These are phyloP conservation scores for Shiraia bambusicola DNA, from an alignment of 2,329 filamentous ascomycete species.

Conservation along the genomic window DNA sequence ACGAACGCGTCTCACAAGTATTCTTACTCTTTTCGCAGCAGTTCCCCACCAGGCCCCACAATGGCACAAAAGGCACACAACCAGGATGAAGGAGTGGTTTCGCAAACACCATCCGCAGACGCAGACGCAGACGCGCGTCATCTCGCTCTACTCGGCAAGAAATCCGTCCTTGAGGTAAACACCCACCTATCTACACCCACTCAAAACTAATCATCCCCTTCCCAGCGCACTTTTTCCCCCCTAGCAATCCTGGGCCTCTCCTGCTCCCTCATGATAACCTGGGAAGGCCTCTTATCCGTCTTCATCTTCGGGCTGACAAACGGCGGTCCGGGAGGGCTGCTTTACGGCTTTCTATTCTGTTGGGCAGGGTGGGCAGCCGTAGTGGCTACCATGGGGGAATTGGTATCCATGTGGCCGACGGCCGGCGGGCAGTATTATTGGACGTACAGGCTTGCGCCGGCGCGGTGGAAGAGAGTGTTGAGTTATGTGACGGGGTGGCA, in stretches of 20 bases:
- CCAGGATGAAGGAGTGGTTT: too few relatives aligned
- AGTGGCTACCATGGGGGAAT: constrained; percentile 16
- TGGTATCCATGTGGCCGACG: constrained; percentile 19
- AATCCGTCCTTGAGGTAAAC: constrained; percentile 8
- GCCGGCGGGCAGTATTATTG: constrained; percentile 21
- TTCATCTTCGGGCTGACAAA: constrained; percentile 21
- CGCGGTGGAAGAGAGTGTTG: constrained; percentile 9
- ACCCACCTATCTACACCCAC: background rate
- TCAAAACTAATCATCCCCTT: background rate
- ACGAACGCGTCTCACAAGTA: too few relatives aligned
- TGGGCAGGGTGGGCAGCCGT: constrained; percentile 17
- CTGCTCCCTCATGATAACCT: constrained; percentile 18
- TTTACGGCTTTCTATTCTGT: constrained; percentile 20
- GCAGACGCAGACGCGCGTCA: constrained; percentile 12
- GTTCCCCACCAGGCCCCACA: too few relatives aligned
- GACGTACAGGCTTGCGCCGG: constrained; percentile 12
- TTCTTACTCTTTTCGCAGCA: too few relatives aligned
- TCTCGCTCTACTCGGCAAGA: constrained; percentile 11
- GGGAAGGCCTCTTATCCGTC: constrained; percentile 17
- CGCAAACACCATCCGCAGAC: too few relatives aligned
- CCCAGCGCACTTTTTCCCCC: constrained; percentile 15
- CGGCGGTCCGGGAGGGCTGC: constrained; percentile 14
- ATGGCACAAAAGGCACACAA: too few relatives aligned
- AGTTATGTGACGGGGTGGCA: constrained; percentile 14
- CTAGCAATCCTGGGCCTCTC: constrained; percentile 19